Evolutionary conservation across 805 yeast genomes (phyloP), one percentile per base, ranked within the genome.

Genomic region (Blastobotrys chiropterorum): DNA sequence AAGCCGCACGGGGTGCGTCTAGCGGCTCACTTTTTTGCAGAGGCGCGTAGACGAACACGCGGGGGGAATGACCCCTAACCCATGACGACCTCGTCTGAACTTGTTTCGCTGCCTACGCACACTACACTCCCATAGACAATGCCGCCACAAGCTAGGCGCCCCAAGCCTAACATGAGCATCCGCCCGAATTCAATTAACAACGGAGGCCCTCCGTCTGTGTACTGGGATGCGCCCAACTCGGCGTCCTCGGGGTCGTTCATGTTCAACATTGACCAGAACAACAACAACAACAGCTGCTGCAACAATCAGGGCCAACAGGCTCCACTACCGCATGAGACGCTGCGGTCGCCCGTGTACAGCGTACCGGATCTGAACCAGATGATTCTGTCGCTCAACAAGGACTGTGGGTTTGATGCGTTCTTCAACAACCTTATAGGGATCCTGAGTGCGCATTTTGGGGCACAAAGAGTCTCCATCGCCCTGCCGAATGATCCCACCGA

Each of bases 101-200:
- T 26, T 26, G 34, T 26, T 26, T 26, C 34, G 34, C 34, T 26
- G 11, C n/a, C n/a, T n/a, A 68, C 85, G 2, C 86, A 85, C 60
- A 71, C 87, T 47, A 87, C 89, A 17, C 71, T 71, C 86, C 85
- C 19, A 69, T 86, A 70, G 70, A 82, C 60, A 81, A 80, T 61
- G 75, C 82, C 51, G 80, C 83, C 46, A 72, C 78, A 60, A 79
- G 79, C 69, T 78, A 76, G 57, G 73, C 75, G 66, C 69, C 70
- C 69, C 82, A 81, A 50, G 46, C 56, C 46, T 50, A 52, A 45
- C 53, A 54, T 21, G 52, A 56, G 50, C 54, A 54, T 52, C 38
- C 53, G 38, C 42, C 48, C 31, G 53, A 46, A 48, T 11, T 44
- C 26, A 2, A 8, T n/a, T n/a, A 38, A 38, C n/a, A 38, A 38